Evolutionary conservation across 2,329 filamentous ascomycete genomes (phyloP).

Genomic region (Colletotrichum karsti): DNA sequence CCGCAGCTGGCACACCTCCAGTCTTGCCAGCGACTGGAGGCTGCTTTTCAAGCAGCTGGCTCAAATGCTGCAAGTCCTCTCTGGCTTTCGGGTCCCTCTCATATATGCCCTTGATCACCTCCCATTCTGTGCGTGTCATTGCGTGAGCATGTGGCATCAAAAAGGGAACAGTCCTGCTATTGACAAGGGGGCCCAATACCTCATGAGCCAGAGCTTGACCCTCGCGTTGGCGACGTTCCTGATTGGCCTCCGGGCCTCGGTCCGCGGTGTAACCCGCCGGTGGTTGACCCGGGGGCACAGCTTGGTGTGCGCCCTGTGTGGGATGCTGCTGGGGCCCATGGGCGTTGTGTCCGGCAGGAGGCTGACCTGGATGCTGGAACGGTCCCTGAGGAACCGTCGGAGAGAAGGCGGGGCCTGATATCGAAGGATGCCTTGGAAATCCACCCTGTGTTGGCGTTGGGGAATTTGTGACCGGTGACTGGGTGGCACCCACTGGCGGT

Average conservation of each 20-base stretch:
- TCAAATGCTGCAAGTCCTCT: constrained; percentile 67
- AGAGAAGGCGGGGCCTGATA: constrained; percentile 62
- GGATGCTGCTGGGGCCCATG: constrained; percentile 28
- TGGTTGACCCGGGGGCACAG: constrained; percentile 32
- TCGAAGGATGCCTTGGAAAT: constrained; percentile 53
- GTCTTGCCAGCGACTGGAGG: background rate
- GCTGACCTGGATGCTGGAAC: constrained; percentile 18
- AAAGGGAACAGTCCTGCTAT: constrained; percentile 73
- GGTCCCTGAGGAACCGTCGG: constrained; percentile 45
- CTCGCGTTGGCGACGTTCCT: constrained; percentile 53
- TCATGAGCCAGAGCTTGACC: constrained; percentile 68
- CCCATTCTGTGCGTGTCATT: constrained; percentile 77
- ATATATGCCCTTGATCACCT: constrained; percentile 75
- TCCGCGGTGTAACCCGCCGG: constrained; percentile 28
- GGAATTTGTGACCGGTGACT: constrained; percentile 35
- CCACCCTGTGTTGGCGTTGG: constrained; percentile 45
- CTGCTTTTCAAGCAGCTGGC: constrained; percentile 61
- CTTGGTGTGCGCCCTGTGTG: constrained; percentile 29
- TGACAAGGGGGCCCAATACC: constrained; percentile 70
- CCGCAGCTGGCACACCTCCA: constrained; percentile 4
- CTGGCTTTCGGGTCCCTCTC: constrained; percentile 71
- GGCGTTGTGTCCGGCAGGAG: constrained; percentile 2
- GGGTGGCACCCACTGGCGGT: constrained; percentile 34
- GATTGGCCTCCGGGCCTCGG: constrained; percentile 40
- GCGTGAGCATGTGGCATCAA: constrained; percentile 73